Conservation (phyloP, 306 rosid species). For the Astragalus glycyphyllos region DNA sequence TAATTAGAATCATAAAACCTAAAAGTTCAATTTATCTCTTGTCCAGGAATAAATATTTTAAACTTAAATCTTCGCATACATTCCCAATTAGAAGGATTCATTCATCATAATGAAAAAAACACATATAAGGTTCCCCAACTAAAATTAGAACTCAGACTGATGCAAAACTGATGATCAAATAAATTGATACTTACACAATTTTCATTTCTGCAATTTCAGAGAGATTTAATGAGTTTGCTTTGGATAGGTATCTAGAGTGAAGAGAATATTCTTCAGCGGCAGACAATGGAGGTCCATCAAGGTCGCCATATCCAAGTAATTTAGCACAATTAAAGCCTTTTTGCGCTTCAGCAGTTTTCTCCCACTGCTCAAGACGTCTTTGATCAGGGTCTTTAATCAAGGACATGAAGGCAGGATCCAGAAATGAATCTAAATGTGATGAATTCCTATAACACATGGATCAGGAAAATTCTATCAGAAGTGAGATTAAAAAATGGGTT, state of each 20-base stretch:
- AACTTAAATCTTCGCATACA: conserved; percentile 3
- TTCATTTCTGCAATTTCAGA: conserved; percentile 97
- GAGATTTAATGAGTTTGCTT: conserved; percentile 91
- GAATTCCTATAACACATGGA: conserved; percentile 62
- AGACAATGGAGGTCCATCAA: conserved; percentile 89
- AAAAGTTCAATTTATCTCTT: conserved; percentile 8
- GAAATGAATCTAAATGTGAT: conserved; percentile 73
- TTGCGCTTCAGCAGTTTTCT: conserved; percentile 92
- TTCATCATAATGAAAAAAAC: conserved; percentile 14
- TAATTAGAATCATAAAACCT: neutral
- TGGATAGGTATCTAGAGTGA: conserved; percentile 93
- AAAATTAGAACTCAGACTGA: conserved; percentile 17
- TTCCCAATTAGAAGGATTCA: conserved; percentile 24
- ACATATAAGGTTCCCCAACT: neutral
- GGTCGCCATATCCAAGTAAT: conserved; percentile 91
- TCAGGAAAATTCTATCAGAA: conserved; percentile 12
- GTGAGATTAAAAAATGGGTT: conserved; percentile 26
- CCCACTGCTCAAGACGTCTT: conserved; percentile 96
- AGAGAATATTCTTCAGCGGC: conserved; percentile 95
- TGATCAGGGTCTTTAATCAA: conserved; percentile 96
- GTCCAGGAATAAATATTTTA: conserved; percentile 1
- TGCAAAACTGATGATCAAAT: conserved; percentile 37
- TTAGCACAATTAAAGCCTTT: conserved; percentile 85
- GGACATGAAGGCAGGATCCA: conserved; percentile 99
- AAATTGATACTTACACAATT: conserved; percentile 75